Percentiles rank a stretch among this genome's conserved stretches.
Conservation (phyloP, 192 early-diverging fungal species). For the Backusella morwellensis region DNA sequence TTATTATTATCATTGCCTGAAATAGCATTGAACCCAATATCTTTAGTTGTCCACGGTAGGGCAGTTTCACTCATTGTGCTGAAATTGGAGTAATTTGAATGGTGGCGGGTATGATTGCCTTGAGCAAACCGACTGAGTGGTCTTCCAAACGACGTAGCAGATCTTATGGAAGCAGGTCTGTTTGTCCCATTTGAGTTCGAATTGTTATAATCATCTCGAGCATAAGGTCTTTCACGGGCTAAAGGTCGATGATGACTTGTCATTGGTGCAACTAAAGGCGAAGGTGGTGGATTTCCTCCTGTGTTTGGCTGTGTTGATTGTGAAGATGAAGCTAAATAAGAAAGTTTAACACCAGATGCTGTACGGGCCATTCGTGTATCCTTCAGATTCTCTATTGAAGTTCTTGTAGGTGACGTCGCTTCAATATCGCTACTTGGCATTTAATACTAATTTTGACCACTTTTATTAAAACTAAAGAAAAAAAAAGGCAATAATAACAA, state of each 20-base stretch:
- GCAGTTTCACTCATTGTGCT: slow-evolving; percentile 52
- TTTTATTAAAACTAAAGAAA: neutral
- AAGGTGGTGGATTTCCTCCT: neutral
- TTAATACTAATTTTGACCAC: neutral
- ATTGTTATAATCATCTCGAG: slow-evolving; percentile 13
- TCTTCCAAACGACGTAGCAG: slow-evolving; percentile 26
- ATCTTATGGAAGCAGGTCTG: slow-evolving; percentile 28
- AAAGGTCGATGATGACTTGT: slow-evolving; percentile 6
- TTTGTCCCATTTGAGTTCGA: neutral
- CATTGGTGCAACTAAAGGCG: neutral
- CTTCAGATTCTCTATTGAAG: slow-evolving; percentile 3
- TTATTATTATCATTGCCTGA: slow-evolving; percentile 38
- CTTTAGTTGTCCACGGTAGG: slow-evolving; percentile 61
- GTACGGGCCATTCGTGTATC: slow-evolving; percentile 1
- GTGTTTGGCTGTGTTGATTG: neutral
- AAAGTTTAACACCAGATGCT: slow-evolving; percentile 11
- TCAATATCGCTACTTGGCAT: neutral
- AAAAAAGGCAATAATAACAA: neutral
- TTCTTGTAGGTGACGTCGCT: neutral
- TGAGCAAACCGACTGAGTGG: slow-evolving; percentile 12
- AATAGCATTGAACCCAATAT: slow-evolving; percentile 82
- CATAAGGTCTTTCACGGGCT: slow-evolving; percentile 7
- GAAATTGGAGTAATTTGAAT: slow-evolving; percentile 44
- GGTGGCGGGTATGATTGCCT: slow-evolving; percentile 38
- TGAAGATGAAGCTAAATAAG: slow-evolving; percentile 1